phyloP scores from a whole-genome alignment of 2,329 filamentous ascomycete genomes.

The Colletotrichum musicola region DNA sequence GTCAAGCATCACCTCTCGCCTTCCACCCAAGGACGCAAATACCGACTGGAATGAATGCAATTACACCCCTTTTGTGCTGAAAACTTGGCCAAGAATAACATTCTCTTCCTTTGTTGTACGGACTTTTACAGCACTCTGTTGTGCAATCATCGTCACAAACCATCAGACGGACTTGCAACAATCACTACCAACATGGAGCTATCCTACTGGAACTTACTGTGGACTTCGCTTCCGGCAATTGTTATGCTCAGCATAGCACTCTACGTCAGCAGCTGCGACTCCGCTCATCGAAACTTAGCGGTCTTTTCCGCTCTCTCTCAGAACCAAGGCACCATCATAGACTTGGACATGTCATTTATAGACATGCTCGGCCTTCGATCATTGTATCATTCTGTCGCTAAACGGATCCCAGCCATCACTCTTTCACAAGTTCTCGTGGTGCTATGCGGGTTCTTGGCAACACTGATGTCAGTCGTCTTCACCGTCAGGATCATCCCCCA shows the following conservation, averaged over 20 bases:
- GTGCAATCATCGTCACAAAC: neutral
- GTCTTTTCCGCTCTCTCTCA: neutral
- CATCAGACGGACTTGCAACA: neutral
- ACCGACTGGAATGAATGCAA: no score
- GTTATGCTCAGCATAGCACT: slow-evolving; percentile 5
- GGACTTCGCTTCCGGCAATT: neutral
- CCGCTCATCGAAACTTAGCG: neutral
- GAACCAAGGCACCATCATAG: neutral
- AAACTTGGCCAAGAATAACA: no score
- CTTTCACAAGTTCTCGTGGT: neutral
- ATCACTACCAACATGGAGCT: neutral
- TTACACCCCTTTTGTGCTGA: no score
- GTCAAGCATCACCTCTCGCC: no score
- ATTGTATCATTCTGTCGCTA: no score
- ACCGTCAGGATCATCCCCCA: neutral
- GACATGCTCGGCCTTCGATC: no score
- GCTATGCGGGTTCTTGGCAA: neutral
- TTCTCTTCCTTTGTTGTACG: no score
- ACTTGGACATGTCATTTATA: neutral
- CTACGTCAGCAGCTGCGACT: slow-evolving; percentile 6
- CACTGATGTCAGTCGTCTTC: neutral
- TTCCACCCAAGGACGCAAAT: no score
- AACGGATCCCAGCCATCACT: no score
- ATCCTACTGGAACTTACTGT: neutral
- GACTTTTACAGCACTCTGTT: no score